A percentile compares a stretch with the other conserved stretches of the same genome.
Evolutionary conservation across 208 protist species (phyloP).

Genomic region (Leishmania tropica): DNA sequence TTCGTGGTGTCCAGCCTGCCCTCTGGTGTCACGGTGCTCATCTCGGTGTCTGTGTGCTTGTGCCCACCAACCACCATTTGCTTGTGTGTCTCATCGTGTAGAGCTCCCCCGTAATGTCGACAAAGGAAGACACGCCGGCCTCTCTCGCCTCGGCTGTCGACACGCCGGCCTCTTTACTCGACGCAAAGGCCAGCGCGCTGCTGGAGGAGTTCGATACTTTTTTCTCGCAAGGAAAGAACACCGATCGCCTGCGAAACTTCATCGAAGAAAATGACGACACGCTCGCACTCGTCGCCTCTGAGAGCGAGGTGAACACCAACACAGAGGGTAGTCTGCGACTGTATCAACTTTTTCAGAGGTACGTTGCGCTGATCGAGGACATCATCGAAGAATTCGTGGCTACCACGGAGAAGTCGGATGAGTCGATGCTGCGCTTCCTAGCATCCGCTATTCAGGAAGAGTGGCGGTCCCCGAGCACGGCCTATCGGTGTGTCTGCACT

Average conservation of each 20-base stretch:
- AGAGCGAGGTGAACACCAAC: constrained; percentile 36
- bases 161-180: neutral
- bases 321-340: constrained; percentile 48
- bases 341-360: constrained; percentile 63
- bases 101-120: neutral
- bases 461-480: constrained; percentile 36
- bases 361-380: constrained; percentile 51
- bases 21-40: neutral
- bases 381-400: constrained; percentile 59
- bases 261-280: constrained; percentile 47
- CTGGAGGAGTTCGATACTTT: constrained; percentile 68
- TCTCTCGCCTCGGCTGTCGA: neutral
- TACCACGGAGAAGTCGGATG: constrained; percentile 8
- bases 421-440: constrained; percentile 34
- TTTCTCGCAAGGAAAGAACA: constrained; percentile 67
- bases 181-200: constrained; percentile 1
- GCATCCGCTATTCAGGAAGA: constrained; percentile 55
- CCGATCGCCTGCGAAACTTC: constrained; percentile 64
- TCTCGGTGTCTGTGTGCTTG: neutral
- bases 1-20: neutral
- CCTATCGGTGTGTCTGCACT: constrained; percentile 56
- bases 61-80: neutral
- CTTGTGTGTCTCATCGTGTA: neutral
- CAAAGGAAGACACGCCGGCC: neutral
- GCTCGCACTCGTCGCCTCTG: constrained; percentile 29